phyloP scores from a whole-genome alignment of 2,329 filamentous ascomycete genomes.

The Colletotrichum tofieldiae region DNA sequence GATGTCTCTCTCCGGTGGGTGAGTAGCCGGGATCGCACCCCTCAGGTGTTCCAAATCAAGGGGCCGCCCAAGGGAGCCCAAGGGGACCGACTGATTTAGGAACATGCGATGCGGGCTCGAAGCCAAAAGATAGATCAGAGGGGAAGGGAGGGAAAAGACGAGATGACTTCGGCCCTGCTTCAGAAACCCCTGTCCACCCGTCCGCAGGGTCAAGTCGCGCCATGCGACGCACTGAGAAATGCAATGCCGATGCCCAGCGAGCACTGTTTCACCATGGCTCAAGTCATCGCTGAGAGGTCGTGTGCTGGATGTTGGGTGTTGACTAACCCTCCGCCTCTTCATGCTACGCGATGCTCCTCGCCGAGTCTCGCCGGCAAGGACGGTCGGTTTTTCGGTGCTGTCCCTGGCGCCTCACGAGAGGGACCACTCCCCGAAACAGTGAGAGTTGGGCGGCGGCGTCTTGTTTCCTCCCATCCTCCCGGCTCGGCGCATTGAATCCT shows the following conservation, averaged over 20 bases:
- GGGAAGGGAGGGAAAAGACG: neutral
- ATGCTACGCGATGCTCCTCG: neutral
- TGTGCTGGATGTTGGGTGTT: neutral
- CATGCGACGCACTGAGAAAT: neutral
- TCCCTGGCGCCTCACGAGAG: neutral
- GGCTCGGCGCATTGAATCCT: neutral
- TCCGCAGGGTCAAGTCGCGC: neutral
- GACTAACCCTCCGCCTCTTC: neutral
- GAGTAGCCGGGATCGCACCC: neutral
- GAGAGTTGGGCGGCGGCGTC: neutral
- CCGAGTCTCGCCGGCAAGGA: neutral
- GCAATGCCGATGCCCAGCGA: neutral
- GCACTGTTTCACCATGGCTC: slow-evolving; percentile 2
- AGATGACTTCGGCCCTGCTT: slow-evolving; percentile 3
- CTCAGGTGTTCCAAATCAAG: neutral
- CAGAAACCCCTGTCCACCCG: neutral
- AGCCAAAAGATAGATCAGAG: neutral
- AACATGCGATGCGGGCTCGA: neutral
- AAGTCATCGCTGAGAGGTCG: neutral
- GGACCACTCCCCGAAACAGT: no score
- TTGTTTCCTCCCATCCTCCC: slow-evolving; percentile 6
- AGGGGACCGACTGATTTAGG: neutral
- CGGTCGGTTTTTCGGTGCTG: neutral
- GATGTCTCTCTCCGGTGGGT: neutral
- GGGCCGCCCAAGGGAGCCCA: neutral